Conservation (phyloP, 495 filamentous ascomycete species). For the Talaromyces wortmannii region DNA sequence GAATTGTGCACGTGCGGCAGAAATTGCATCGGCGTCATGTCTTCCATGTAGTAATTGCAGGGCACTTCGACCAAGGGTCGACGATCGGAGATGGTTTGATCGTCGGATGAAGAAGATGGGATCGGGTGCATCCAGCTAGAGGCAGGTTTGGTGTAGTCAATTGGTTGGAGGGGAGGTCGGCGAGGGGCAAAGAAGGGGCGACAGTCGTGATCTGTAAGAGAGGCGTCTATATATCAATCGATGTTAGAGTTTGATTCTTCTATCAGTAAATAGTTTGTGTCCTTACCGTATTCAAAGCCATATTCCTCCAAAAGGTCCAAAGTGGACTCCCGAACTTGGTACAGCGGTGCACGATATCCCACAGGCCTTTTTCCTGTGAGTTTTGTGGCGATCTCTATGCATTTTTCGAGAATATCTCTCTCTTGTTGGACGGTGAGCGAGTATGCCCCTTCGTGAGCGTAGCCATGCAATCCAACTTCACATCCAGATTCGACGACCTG, state of each 20-base stretch:
- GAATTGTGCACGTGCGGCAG: constrained; percentile 42
- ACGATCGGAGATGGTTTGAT: constrained; percentile 7
- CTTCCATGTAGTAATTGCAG: constrained; percentile 51
- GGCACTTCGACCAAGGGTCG: constrained; percentile 44
- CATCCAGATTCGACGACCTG: constrained; percentile 47
- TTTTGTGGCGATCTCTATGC: constrained; percentile 40
- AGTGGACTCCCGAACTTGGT: constrained; percentile 49
- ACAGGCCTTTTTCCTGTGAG: constrained; percentile 45
- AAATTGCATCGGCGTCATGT: constrained; percentile 51
- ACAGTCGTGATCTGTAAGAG: constrained; percentile 48
- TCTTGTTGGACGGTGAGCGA: constrained; percentile 54
- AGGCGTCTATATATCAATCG: constrained; percentile 30
- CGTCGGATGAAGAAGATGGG: constrained; percentile 11
- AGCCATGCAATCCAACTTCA: constrained; percentile 58
- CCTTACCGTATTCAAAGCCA: constrained; percentile 45
- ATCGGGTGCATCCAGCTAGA: constrained; percentile 55
- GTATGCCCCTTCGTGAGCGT: constrained; percentile 50
- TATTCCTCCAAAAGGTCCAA: constrained; percentile 47
- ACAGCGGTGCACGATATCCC: constrained; percentile 53
- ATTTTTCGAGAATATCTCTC: constrained; percentile 45
- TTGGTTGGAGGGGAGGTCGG: constrained; percentile 37
- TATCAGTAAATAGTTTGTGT: neutral
- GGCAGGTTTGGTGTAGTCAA: constrained; percentile 41
- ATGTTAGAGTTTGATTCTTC: neutral
- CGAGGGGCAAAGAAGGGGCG: constrained; percentile 45